Conservation (phyloP, 139 green algal species). For the Medakamo hakoo region DNA sequence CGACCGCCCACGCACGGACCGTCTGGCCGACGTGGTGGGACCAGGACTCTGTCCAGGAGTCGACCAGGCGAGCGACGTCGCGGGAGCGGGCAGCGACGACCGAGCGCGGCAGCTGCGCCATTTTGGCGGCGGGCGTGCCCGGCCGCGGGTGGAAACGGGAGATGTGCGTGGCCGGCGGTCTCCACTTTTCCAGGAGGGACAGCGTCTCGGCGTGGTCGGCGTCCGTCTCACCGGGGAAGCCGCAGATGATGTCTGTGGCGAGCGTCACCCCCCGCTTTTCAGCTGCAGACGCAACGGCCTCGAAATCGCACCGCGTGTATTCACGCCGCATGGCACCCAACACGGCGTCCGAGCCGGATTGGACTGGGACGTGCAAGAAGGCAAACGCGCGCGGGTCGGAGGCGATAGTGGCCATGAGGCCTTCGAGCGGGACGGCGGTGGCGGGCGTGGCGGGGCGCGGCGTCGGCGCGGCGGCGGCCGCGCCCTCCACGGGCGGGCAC, state of each 20-base stretch:
- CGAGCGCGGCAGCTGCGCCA: conserved; percentile 40
- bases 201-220: conserved; percentile 64
- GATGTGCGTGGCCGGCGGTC: conserved; percentile 72
- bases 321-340: conserved; percentile 79
- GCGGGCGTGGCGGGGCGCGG: too few relatives aligned
- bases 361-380: conserved; percentile 86
- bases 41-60: conserved; percentile 43
- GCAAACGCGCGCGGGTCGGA: conserved; percentile 57
- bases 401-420: too few relatives aligned
- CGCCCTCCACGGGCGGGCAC: conserved; percentile 55
- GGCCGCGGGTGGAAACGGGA: conserved; percentile 79
- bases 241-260: conserved; percentile 87
- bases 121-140: conserved; percentile 77
- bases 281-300: conserved; percentile 54
- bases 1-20: conserved; percentile 62
- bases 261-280: conserved; percentile 56
- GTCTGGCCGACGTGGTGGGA: conserved; percentile 34
- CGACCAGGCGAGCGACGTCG: conserved; percentile 45
- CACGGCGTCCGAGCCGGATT: conserved; percentile 63
- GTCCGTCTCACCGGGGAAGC: conserved; percentile 53
- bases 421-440: not conserved
- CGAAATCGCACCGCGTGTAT: conserved; percentile 69
- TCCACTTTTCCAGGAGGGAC: conserved; percentile 58
- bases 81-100: conserved; percentile 37
- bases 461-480: conserved; percentile 22